phyloP scores from a whole-genome alignment of 139 green algal genomes.

The Coelastrella sp. region DNA sequence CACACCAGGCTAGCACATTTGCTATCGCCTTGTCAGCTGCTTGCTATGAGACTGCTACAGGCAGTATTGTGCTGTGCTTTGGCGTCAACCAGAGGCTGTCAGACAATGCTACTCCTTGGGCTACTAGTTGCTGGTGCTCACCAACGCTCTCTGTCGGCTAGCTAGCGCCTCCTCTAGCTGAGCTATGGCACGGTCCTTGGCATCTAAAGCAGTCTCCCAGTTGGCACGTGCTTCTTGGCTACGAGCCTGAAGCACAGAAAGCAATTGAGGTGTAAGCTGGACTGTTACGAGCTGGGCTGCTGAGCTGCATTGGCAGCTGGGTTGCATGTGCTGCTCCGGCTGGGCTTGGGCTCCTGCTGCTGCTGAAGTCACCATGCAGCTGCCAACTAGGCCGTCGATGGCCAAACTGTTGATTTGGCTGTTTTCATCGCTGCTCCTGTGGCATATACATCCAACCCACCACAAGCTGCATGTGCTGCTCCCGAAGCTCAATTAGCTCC shows the following conservation, averaged over 20 bases:
- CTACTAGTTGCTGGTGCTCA: no score
- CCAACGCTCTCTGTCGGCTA: conserved; percentile 43
- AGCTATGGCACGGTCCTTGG: conserved; percentile 76
- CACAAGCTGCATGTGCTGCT: conserved; percentile 78
- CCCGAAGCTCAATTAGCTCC: conserved; percentile 76
- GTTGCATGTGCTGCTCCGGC: no score
- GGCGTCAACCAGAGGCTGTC: no score
- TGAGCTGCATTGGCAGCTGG: no score
- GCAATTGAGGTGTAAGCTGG: not conserved
- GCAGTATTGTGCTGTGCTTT: not conserved
- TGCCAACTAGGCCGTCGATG: no score
- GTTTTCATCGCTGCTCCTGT: no score
- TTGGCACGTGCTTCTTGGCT: conserved; percentile 76
- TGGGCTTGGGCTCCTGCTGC: not conserved
- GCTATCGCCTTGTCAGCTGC: not conserved
- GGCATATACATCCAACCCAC: conserved; percentile 49
- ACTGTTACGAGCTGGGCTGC: no score
- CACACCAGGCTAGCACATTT: not conserved
- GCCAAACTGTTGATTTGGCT: no score
- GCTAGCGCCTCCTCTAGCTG: conserved; percentile 78
- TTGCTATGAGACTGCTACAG: not conserved
- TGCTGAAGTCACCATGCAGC: no score
- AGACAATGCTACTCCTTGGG: no score
- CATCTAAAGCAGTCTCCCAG: conserved; percentile 74
- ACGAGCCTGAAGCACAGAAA: conserved; percentile 57